Percentiles rank a stretch among this genome's conserved stretches.
Conservation (phyloP, 2,329 filamentous ascomycete species). For the Pseudocercospora eumusae region DNA sequence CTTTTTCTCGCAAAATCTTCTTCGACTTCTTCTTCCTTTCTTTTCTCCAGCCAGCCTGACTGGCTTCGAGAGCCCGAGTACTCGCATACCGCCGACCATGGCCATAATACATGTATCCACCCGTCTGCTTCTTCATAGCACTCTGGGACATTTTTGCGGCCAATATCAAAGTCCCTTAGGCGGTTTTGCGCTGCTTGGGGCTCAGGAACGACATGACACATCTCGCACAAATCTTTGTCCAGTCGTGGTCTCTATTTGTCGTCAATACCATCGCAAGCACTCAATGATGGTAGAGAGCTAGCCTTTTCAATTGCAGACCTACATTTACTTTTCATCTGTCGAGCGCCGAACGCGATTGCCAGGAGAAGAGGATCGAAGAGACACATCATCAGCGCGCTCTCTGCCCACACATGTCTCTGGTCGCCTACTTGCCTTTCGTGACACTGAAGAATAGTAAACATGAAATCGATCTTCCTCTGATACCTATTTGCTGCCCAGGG, state of each 20-base stretch:
- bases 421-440: not conserved
- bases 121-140: not conserved
- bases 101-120: not conserved
- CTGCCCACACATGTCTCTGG: not conserved
- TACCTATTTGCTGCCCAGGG: too few species aligned
- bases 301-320: not conserved
- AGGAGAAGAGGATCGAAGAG: not conserved
- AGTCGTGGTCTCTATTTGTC: not conserved
- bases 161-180: not conserved
- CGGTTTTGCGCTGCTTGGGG: not conserved
- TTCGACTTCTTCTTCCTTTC: not conserved
- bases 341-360: not conserved
- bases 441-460: not conserved
- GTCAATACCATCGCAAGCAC: not conserved
- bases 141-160: not conserved
- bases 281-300: not conserved
- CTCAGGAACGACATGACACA: slow-evolving; percentile 2
- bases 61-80: not conserved
- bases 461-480: not conserved
- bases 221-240: not conserved
- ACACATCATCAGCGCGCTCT: not conserved
- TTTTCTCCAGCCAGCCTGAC: not conserved
- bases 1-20: not conserved
- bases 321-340: not conserved
- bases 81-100: not conserved